phyloP scores from a whole-genome alignment of 768 basidiomycete species.

The Boletales sp. region DNA sequence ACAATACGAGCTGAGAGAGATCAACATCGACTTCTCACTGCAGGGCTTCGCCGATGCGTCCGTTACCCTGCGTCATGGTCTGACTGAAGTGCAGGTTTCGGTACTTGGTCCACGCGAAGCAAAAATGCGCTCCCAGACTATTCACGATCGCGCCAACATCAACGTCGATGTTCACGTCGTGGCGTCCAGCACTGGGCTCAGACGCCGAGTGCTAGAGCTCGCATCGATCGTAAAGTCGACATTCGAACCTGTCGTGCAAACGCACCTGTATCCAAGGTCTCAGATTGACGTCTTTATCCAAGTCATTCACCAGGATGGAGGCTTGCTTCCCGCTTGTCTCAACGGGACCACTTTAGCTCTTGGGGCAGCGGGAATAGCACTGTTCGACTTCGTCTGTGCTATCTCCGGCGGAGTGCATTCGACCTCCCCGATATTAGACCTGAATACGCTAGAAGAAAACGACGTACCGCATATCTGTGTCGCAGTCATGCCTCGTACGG shows the following conservation, averaged over 20 bases:
- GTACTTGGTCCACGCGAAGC: constrained; percentile 94
- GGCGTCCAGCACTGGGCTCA: constrained; percentile 71
- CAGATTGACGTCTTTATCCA: constrained; percentile 94
- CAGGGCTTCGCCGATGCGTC: constrained; percentile 83
- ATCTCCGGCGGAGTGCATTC: constrained; percentile 86
- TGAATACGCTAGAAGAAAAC: constrained; percentile 85
- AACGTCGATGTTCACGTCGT: constrained; percentile 88
- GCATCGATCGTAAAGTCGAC: constrained; percentile 87
- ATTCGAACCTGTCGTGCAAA: constrained; percentile 93
- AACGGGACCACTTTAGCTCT: constrained; percentile 94
- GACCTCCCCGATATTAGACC: constrained; percentile 77
- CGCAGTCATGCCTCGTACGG: constrained; percentile 84
- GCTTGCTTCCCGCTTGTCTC: constrained; percentile 84
- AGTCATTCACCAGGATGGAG: constrained; percentile 92
- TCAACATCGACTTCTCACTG: constrained; percentile 72
- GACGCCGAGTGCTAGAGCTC: constrained; percentile 77
- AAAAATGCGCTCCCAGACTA: constrained; percentile 69
- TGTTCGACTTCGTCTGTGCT: constrained; percentile 88
- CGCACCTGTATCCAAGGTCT: constrained; percentile 86
- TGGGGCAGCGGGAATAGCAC: constrained; percentile 84
- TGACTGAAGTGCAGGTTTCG: constrained; percentile 83
- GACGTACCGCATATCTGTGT: constrained; percentile 87
- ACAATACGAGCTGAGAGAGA: constrained; percentile 87
- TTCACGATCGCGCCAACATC: constrained; percentile 85
- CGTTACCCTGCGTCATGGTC: constrained; percentile 79